Percentiles rank a stretch among this genome's conserved stretches.
Evolutionary conservation across 1,139 yeast genomes (phyloP).

Genomic region (Suhomyces bokatorum): DNA sequence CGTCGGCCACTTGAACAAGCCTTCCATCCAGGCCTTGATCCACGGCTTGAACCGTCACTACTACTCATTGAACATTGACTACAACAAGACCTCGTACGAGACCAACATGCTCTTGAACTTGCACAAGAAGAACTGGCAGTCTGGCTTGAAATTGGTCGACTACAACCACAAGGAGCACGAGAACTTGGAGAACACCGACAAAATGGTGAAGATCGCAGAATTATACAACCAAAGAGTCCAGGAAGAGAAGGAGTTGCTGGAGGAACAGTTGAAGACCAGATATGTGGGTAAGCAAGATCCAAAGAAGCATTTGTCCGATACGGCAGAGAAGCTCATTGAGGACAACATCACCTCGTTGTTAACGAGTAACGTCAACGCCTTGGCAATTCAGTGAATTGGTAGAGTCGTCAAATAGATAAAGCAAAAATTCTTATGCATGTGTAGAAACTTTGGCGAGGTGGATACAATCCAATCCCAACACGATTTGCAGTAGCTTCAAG

Average conservation of each 20-base stretch:
- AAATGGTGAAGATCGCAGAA: constrained; percentile 87
- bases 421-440: too few species aligned
- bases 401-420: not conserved
- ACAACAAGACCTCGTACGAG: constrained; percentile 89
- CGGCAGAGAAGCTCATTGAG: constrained; percentile 83
- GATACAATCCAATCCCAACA: too few species aligned
- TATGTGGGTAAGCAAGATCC: constrained; percentile 99
- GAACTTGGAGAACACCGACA: constrained; percentile 70
- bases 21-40: constrained; percentile 95
- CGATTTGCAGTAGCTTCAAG: too few species aligned
- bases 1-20: constrained; percentile 92
- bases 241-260: constrained; percentile 87
- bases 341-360: constrained; percentile 85
- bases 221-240: constrained; percentile 87
- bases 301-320: constrained; percentile 90
- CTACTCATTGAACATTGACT: constrained; percentile 92
- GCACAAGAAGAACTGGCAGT: constrained; percentile 96
- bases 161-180: constrained; percentile 76
- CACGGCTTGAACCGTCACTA: constrained; percentile 98
- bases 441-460: too few species aligned
- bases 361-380: constrained; percentile 86
- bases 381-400: constrained; percentile 60
- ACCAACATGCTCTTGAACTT: constrained; percentile 91
- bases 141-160: constrained; percentile 79
- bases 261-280: constrained; percentile 89